Base-by-base conservation (phyloP, 1,139 yeast genomes). In the Kodamaea derodonti region DNA sequence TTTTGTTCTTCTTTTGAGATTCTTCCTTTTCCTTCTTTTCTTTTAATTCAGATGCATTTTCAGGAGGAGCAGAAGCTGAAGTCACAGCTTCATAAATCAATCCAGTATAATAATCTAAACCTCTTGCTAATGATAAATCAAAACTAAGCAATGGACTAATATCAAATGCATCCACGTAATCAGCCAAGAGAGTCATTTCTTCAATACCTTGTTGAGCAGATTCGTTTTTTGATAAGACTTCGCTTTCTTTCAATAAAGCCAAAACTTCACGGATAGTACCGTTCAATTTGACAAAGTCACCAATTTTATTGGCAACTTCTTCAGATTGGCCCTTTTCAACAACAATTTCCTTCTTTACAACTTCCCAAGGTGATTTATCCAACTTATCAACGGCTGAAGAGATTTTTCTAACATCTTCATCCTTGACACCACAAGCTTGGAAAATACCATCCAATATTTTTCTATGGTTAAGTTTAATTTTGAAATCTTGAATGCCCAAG, bases 81-180 rank as follows among this genome's bases (percentile, higher is more conserved):
- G 97, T 92, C 33, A 92, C 97, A 30, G 94, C 96, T 63, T 92
- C 98, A 60, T 87, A 92, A 48, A 92, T 92, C 46, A 92, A 74
- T 28, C 98, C 98, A 17, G 98, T 92, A 65, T 92, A 92, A 63
- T 92, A 92, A 62, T 92, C 98, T 53, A 92, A 76, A 33, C 98
- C 98, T 71, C 98, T 81, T 24, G 98, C 98, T 46, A 92, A 71
- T 3, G 97, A 90, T 60, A 92, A 72, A 59, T 92, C 98, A 50
- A 92, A 90, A 12, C 92, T 83, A 39, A 87, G 67, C 58, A 60
- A 74, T 11, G 72, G 47, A 34, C 72, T 72, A 43, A 87, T 79
- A 13, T 73, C 84, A 49, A 86, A 86, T 6, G 96, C 95, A 44
- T 84, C 84, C 14, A 84, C 73, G 52, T 86, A 92, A 27, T 78